phyloP scores from a whole-genome alignment of 306 rosid species.

The Sesbania bispinosa region DNA sequence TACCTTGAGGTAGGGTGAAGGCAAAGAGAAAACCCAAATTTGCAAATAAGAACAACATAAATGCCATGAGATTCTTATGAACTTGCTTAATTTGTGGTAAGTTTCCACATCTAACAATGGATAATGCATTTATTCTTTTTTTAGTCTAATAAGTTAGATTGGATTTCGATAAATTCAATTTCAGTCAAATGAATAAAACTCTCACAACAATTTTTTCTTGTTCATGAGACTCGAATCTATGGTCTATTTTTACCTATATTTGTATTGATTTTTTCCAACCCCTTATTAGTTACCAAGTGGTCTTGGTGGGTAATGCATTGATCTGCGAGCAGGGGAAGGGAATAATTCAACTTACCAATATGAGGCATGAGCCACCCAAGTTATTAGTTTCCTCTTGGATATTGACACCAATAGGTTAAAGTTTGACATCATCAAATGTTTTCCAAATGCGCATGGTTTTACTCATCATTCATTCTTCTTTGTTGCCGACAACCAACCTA shows the following conservation, averaged over 20 bases:
- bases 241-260: too few relatives aligned
- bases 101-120: neutral
- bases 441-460: conserved; percentile 31
- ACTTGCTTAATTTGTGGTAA: neutral
- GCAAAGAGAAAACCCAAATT: too few relatives aligned
- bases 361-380: neutral
- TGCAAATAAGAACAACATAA: too few relatives aligned
- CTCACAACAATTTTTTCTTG: too few relatives aligned
- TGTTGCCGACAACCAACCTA: neutral
- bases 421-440: conserved; percentile 7
- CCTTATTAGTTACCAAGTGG: too few relatives aligned
- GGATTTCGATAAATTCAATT: too few relatives aligned
- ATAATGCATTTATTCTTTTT: too few relatives aligned
- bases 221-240: too few relatives aligned
- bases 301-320: neutral
- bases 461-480: conserved; percentile 27
- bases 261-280: too few relatives aligned
- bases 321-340: neutral
- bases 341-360: neutral
- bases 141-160: too few relatives aligned
- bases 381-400: neutral
- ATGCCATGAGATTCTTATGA: neutral
- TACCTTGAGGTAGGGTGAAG: too few relatives aligned
- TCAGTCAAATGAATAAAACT: too few relatives aligned
- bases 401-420: neutral